Percentiles rank a stretch among this genome's conserved stretches.
phyloP scores from a whole-genome alignment of 75 land plant genomes.

The Sequoia sempervirens region DNA sequence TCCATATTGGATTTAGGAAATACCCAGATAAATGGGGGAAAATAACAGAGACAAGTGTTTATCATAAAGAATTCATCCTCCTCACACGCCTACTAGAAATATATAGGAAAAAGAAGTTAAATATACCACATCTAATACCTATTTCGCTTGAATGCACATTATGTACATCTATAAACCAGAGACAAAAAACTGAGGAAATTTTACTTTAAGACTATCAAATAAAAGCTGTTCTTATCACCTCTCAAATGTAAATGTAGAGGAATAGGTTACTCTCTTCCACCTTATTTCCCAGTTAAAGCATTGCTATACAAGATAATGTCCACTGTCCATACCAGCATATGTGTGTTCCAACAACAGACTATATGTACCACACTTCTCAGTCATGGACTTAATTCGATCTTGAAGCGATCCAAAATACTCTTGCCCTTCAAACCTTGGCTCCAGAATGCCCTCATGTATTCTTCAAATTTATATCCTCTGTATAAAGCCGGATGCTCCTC shows the following conservation, averaged over 20 bases:
- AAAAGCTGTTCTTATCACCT: background rate
- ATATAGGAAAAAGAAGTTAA: background rate
- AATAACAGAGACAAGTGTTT: background rate
- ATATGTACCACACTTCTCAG: too few species aligned
- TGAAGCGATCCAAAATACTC: too few species aligned
- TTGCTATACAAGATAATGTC: too few species aligned
- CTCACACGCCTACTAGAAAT: constrained; percentile 13
- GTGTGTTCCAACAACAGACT: too few species aligned
- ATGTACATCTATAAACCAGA: too few species aligned
- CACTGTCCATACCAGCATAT: background rate
- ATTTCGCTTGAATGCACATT: constrained; percentile 28
- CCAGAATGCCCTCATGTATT: too few species aligned
- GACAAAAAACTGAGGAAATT: background rate
- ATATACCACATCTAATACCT: constrained; percentile 26
- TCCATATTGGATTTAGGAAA: background rate
- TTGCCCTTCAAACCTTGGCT: too few species aligned
- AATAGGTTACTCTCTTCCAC: background rate
- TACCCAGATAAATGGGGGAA: too few species aligned
- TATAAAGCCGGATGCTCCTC: constrained; percentile 3
- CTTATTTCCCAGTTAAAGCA: too few species aligned
- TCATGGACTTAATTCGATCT: too few species aligned
- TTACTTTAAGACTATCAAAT: background rate
- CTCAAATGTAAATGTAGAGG: constrained; percentile 25
- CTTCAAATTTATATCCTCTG: background rate
- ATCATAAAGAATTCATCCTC: constrained; percentile 27